These are phyloP conservation scores for Colletotrichum somersetense DNA, from an alignment of 2,329 filamentous ascomycete species.

Conservation along the genomic window DNA sequence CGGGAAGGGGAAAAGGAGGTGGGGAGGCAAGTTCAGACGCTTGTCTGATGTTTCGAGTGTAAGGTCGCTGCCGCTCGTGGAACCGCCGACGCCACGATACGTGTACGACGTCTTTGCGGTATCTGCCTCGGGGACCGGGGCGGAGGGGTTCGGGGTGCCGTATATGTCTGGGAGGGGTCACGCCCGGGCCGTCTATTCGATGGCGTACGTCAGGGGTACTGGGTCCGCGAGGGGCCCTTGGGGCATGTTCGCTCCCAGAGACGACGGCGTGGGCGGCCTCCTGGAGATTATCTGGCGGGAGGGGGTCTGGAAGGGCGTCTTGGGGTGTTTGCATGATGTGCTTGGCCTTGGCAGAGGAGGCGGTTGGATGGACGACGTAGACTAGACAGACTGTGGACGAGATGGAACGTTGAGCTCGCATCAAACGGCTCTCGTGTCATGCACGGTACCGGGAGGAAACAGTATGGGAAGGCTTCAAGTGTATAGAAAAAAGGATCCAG, in stretches of 20 bases:
- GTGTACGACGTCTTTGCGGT: not conserved
- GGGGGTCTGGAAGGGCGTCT: not conserved
- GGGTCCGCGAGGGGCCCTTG: constrained; percentile 3
- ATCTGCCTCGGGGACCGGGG: not conserved
- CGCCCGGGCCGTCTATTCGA: constrained; percentile 11
- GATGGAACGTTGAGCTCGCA: not conserved
- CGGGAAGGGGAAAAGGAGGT: not conserved
- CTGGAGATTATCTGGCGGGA: not conserved
- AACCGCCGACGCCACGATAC: constrained; percentile 4
- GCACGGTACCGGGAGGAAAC: not conserved
- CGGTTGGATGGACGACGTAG: not conserved
- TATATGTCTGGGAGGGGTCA: not conserved
- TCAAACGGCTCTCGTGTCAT: not conserved
- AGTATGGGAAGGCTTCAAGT: not conserved
- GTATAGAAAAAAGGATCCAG: not conserved
- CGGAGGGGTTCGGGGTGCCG: no score
- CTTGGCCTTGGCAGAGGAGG: not conserved
- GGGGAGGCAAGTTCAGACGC: not conserved
- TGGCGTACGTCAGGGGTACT: constrained; percentile 24
- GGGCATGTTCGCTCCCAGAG: not conserved
- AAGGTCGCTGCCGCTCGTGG: constrained; percentile 15
- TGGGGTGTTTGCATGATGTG: not conserved
- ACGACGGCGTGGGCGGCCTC: not conserved
- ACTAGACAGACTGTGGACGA: not conserved
- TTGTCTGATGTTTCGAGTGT: not conserved